Conservation (phyloP, 495 filamentous ascomycete genomes). For the Oidiodendron maius region DNA sequence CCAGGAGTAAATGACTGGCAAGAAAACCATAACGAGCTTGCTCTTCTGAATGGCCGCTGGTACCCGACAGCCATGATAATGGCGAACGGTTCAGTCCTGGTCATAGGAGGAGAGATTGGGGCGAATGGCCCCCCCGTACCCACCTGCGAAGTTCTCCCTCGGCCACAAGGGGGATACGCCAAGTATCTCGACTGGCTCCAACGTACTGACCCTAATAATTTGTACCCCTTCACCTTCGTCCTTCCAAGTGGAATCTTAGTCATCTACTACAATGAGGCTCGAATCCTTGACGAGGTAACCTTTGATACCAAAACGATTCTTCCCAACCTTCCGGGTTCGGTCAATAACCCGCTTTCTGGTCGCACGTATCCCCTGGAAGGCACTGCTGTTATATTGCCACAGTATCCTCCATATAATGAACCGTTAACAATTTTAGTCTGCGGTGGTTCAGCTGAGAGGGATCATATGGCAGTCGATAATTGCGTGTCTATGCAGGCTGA, state of each 20-base stretch:
- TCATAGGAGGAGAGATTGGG: conserved; percentile 58
- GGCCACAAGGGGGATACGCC: conserved; percentile 24
- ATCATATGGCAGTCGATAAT: conserved; percentile 54
- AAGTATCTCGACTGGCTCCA: conserved; percentile 56
- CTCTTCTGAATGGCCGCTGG: conserved; percentile 56
- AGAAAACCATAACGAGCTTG: conserved; percentile 51
- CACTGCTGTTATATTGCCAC: conserved; percentile 50
- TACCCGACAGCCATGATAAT: conserved; percentile 61
- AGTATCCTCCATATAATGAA: conserved; percentile 49
- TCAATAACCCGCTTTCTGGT: conserved; percentile 49
- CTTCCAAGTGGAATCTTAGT: conserved; percentile 56
- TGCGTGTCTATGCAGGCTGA: conserved; percentile 59
- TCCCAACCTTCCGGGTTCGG: conserved; percentile 55
- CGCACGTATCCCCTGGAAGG: conserved; percentile 62
- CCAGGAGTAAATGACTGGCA: conserved; percentile 56
- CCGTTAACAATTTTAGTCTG: conserved; percentile 52
- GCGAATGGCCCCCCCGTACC: conserved; percentile 54
- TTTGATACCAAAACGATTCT: conserved; percentile 48
- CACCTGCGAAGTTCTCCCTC: conserved; percentile 56
- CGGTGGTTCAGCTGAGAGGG: conserved; percentile 48
- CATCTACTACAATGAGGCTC: conserved; percentile 60
- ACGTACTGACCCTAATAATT: conserved; percentile 60
- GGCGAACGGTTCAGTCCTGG: conserved; percentile 60
- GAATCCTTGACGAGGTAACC: conserved; percentile 51
- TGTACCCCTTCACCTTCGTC: conserved; percentile 55